Evolutionary conservation across 2,329 filamentous ascomycete species (phyloP).

Genomic region (Lasiodiplodia sp.): DNA sequence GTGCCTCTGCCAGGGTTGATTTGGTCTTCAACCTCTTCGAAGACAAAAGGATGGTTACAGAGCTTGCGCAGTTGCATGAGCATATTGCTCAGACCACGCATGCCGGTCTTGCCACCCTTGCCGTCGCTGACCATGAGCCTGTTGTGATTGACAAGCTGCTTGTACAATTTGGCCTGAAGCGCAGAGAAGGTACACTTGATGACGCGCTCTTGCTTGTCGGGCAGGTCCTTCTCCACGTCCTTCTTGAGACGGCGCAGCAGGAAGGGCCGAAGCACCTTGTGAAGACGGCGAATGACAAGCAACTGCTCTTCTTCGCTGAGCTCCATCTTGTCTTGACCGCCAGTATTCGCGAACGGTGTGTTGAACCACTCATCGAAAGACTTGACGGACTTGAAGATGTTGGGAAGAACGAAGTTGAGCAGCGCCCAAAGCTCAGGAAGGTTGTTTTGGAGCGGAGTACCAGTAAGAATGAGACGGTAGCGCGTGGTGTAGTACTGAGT

Average conservation of each 20-base stretch:
- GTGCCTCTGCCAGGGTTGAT: constrained; percentile 91
- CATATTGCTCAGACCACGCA: constrained; percentile 98
- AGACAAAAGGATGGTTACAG: constrained; percentile 99
- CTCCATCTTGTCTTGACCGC: constrained; percentile 98
- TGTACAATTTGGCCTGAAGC: constrained; percentile 91
- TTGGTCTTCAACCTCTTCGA: constrained; percentile 96
- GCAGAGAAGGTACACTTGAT: constrained; percentile 99
- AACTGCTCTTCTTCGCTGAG: constrained; percentile 99
- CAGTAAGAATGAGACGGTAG: constrained; percentile 95
- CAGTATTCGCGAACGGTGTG: constrained; percentile 97
- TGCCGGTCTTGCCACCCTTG: constrained; percentile 92
- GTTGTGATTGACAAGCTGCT: constrained; percentile 96
- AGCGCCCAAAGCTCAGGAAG: constrained; percentile 95
- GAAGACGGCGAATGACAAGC: constrained; percentile 95
- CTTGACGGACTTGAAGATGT: constrained; percentile 98
- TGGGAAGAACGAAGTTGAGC: constrained; percentile 97
- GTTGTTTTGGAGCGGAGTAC: constrained; percentile 97
- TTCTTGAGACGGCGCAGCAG: constrained; percentile 98
- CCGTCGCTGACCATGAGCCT: constrained; percentile 93
- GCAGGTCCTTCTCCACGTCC: constrained; percentile 98
- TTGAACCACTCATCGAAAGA: constrained; percentile 99
- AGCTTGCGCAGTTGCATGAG: constrained; percentile 99
- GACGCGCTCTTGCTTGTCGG: constrained; percentile 98
- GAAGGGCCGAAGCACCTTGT: constrained; percentile 98
- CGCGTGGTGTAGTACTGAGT: constrained; percentile 94